These are phyloP conservation scores for Diaporthe sp. DNA, from an alignment of 2,329 filamentous ascomycete genomes.

Conservation along the genomic window DNA sequence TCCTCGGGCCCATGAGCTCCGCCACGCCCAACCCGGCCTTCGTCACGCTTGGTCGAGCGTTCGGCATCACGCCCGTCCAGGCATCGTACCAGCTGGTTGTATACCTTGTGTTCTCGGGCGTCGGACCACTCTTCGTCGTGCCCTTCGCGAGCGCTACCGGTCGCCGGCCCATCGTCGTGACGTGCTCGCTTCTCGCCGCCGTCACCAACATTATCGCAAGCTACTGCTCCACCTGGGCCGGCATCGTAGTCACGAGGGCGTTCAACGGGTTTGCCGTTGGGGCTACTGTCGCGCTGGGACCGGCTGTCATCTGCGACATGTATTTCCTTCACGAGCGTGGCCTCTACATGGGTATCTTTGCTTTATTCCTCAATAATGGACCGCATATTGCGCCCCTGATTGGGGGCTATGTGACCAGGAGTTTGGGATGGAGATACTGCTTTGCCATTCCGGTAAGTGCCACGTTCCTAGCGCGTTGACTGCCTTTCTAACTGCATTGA, in stretches of 20 bases:
- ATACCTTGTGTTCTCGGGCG: slow-evolving; percentile 7
- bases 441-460: background rate
- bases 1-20: background rate
- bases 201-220: slow-evolving; percentile 9
- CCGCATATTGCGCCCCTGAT: slow-evolving; percentile 16
- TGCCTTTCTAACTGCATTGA: background rate
- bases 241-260: slow-evolving; percentile 1
- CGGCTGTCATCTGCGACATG: slow-evolving; percentile 20
- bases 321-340: slow-evolving; percentile 16
- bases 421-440: slow-evolving; percentile 3
- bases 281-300: slow-evolving; percentile 3
- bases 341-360: slow-evolving; percentile 9
- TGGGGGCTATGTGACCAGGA: background rate
- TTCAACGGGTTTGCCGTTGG: background rate
- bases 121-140: background rate
- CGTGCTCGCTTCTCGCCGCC: background rate
- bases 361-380: background rate
- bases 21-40: slow-evolving; percentile 2
- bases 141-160: slow-evolving; percentile 15
- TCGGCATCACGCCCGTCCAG: slow-evolving; percentile 1
- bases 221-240: slow-evolving; percentile 16
- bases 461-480: too few species aligned
- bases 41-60: slow-evolving; percentile 5
- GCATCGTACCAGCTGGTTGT: slow-evolving; percentile 1
- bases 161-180: slow-evolving; percentile 1